Base-by-base conservation (phyloP, 2,329 filamentous ascomycete genomes). In the Fusarium sp. region DNA sequence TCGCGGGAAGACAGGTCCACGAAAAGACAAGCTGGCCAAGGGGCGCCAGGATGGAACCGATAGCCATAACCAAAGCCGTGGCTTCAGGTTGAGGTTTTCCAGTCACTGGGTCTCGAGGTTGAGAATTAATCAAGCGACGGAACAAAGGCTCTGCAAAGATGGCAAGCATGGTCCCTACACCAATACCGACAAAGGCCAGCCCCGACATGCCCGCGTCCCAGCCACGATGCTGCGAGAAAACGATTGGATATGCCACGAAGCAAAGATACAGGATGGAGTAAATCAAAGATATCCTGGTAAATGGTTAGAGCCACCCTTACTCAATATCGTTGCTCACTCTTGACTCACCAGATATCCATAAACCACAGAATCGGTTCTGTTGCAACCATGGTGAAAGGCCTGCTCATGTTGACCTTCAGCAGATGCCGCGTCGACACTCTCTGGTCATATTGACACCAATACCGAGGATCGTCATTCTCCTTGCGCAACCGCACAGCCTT, bases 181-280 rank as follows among this genome's bases (percentile, higher is more conserved):
- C 86, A 19, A 88, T 80, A n/a, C 85, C 93, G 6, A 89, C 70
- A 75, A 96, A 97, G 2, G 92, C 85, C 3, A 97, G 84, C 1
- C 93, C 93, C 0, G 88, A 87, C 32, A 90, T 76, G 1, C 91
- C 88, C 0, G 89, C 81, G 3, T 82, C 82, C 93, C 93, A 97
- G 58, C 91, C 91, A 15, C 93, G 89, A 55, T 84, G 73, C 36
- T 89, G 80, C 10, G 83, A 81, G 76, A 95, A 97, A 55, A 96
- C 90, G 57, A 96, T 90, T 0, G 93, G 93, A 74, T 96, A 96
- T 11, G 91, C 92, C 13, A 96, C 89, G 78, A 97, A 97, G 76
- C 92, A 96, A 29, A 97, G 86, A 71, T 95, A 95, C 2, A 97
- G 81, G 36, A 96, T 92, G 15, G 88, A 91, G 74, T 97, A 97